Evolutionary conservation across 2,329 filamentous ascomycete genomes (phyloP).

Genomic region (Hypoxylon sp.): DNA sequence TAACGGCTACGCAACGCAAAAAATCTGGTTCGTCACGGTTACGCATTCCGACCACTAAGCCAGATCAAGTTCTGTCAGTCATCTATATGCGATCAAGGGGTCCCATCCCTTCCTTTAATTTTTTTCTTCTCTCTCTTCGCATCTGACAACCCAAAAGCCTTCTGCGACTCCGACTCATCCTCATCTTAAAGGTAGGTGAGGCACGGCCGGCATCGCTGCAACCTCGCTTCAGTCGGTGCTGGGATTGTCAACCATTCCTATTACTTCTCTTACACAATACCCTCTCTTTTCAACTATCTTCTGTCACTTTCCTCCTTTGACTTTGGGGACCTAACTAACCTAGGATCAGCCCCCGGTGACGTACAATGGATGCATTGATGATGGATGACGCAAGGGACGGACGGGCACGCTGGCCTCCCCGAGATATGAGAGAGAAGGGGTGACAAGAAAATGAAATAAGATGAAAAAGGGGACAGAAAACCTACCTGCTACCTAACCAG

Average conservation of each 20-base stretch:
- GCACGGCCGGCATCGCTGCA: constrained; percentile 26
- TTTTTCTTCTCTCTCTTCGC: neutral
- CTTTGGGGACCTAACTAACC: constrained; percentile 12
- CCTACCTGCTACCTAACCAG: neutral
- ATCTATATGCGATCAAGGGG: constrained; percentile 28
- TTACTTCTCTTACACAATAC: constrained; percentile 10
- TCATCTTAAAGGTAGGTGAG: constrained; percentile 11
- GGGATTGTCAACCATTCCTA: constrained; percentile 12
- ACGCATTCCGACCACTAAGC: constrained; percentile 29
- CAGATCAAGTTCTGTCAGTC: constrained; percentile 33
- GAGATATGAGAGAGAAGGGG: constrained; percentile 11
- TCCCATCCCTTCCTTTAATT: neutral
- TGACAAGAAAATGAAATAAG: neutral
- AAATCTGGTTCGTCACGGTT: constrained; percentile 35
- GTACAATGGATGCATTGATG: constrained; percentile 37
- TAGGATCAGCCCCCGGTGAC: constrained; percentile 26
- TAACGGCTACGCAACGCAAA: constrained; percentile 9
- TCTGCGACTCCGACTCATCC: constrained; percentile 24
- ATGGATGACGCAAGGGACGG: constrained; percentile 36
- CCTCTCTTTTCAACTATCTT: neutral
- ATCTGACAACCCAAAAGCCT: constrained; percentile 20
- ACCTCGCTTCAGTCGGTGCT: constrained; percentile 34
- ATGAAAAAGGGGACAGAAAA: constrained; percentile 20
- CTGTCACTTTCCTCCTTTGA: constrained; percentile 22
- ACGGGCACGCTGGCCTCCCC: constrained; percentile 14